phyloP scores from a whole-genome alignment of 108 stramenopile species.

The Skeletonema costatum region DNA sequence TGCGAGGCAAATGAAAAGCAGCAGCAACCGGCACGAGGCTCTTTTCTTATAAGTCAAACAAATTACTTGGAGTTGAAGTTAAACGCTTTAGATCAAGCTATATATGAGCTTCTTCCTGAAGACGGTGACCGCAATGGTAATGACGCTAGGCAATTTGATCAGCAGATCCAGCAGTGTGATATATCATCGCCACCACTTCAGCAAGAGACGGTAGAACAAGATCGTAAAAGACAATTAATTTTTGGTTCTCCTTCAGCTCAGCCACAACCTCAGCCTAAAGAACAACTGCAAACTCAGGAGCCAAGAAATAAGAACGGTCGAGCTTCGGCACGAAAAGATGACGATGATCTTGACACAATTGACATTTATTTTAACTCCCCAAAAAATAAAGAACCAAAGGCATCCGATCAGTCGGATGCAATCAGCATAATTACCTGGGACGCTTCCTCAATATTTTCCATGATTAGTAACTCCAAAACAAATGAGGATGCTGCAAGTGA shows the following conservation, averaged over 20 bases:
- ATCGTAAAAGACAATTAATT: not conserved
- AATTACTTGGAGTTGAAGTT: slow-evolving; percentile 49
- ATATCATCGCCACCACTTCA: not conserved
- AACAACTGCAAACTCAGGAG: not conserved
- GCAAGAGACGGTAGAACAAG: not conserved
- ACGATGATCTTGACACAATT: slow-evolving; percentile 34
- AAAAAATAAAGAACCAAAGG: slow-evolving; percentile 1
- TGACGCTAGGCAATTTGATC: not conserved
- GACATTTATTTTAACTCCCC: slow-evolving; percentile 26
- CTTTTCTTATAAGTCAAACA: slow-evolving; percentile 15
- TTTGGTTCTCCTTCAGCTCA: not conserved
- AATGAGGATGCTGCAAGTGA: slow-evolving; percentile 8
- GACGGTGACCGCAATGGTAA: not conserved
- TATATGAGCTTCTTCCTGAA: slow-evolving; percentile 20
- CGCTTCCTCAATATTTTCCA: slow-evolving; percentile 16
- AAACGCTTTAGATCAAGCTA: slow-evolving; percentile 44
- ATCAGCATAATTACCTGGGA: slow-evolving; percentile 35
- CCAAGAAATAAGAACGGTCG: not conserved
- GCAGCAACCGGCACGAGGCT: slow-evolving; percentile 5
- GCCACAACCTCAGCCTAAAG: not conserved
- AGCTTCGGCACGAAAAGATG: not conserved
- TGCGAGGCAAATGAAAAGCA: slow-evolving; percentile 17
- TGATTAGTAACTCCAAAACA: slow-evolving; percentile 13
- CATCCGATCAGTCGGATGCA: slow-evolving; percentile 5
- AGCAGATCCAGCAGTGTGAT: not conserved